Evolutionary conservation across 2,329 filamentous ascomycete genomes (phyloP), one percentile per base, ranked within the genome.

Genomic region (Pestalotiopsis sp.): DNA sequence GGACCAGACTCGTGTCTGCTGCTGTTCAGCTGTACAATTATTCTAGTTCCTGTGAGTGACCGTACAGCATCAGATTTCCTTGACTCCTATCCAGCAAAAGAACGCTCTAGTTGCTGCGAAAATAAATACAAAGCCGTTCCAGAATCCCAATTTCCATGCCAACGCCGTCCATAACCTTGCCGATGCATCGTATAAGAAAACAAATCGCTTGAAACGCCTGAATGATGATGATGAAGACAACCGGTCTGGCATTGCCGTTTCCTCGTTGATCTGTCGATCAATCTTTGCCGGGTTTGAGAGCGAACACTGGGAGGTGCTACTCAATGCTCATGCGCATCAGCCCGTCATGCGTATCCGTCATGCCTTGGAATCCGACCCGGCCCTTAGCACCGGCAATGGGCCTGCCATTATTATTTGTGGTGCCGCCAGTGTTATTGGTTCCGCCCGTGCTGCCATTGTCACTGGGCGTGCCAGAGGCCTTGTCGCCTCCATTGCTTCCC

Each of bases 251-350:
- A 58, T 20, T 58, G 25, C 25, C 56, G 13, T n/a, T 14, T n/a
- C 17, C 41, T 45, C 4, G 45, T n/a, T 52, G 45, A 52, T 52
- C 45, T n/a, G 20, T 9, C 45, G 17, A 52, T 52, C 20, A n/a
- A 9, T 45, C 41, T 45, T 9, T 52, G 17, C 45, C 3, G 45
- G 45, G 17, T n/a, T n/a, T n/a, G 20, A 52, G 17, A n/a, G 45
- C n/a, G 17, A 17, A 52, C n/a, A 36, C 36, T 20, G n/a, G 17
- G 9, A 36, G 7, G 9, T 39, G 7, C 81, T 83, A 97, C 79
- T 98, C 95, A 76, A 98, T 97, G 80, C 93, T 97, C 93, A 98
- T 96, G 75, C 95, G 94, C 92, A 97, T 97, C 72, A 98, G 86
- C 1, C 94, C 93, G 79, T 98, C 95, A 77, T 94, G 94, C n/a